phyloP scores from a whole-genome alignment of 257 asterid genomes.

The Solanum etuberosum region DNA sequence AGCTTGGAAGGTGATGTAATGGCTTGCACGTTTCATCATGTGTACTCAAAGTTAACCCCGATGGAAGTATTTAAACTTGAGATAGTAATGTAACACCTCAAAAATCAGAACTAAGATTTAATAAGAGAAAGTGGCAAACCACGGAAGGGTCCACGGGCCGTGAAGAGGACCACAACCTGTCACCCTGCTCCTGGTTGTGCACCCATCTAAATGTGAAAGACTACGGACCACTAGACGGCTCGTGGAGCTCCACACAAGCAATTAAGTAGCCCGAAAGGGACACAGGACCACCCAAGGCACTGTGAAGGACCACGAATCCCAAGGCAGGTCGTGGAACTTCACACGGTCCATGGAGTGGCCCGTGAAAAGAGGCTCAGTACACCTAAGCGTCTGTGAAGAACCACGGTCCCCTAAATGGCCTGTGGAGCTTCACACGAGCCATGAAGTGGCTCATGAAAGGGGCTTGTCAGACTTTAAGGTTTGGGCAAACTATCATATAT shows the following conservation, averaged over 20 bases:
- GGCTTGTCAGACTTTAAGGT: neutral
- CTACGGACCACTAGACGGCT: too few relatives aligned
- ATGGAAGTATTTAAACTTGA: too few relatives aligned
- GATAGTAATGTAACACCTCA: too few relatives aligned
- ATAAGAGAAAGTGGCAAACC: too few relatives aligned
- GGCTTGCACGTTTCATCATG: too few relatives aligned
- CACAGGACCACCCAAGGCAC: neutral
- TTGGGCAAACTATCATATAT: neutral
- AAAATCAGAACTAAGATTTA: too few relatives aligned
- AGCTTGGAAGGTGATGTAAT: too few relatives aligned
- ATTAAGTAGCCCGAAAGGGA: neutral
- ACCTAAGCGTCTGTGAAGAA: neutral
- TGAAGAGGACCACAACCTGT: too few relatives aligned
- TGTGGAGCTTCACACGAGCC: neutral
- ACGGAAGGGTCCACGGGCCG: too few relatives aligned
- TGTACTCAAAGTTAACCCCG: too few relatives aligned
- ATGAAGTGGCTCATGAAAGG: neutral
- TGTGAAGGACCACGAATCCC: neutral
- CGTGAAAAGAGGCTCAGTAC: neutral
- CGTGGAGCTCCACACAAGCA: neutral
- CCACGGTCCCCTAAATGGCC: fast-evolving
- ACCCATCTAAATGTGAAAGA: too few relatives aligned
- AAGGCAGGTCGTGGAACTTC: neutral
- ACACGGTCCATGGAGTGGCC: neutral
- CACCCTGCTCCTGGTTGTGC: too few relatives aligned